Conservation (phyloP, 495 filamentous ascomycete species). For the Symbiotaphrina buchneri region DNA sequence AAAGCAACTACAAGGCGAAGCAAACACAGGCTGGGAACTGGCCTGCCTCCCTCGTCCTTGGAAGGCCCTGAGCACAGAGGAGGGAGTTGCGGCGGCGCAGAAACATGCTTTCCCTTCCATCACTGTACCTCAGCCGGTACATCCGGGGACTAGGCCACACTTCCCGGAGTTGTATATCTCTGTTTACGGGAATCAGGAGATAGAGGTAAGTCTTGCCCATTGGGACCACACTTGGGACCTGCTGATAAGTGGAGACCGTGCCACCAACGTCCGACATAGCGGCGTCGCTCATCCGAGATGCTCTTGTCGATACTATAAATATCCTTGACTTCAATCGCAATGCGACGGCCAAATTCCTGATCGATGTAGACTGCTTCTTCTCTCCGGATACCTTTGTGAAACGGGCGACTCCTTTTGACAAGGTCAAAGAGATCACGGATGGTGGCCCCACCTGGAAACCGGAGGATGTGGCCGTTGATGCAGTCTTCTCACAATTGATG, state of each 20-base stretch:
- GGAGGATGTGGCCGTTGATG: slow-evolving; percentile 92
- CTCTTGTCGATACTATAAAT: slow-evolving; percentile 82
- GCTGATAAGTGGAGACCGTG: slow-evolving; percentile 57
- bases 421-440: slow-evolving; percentile 49
- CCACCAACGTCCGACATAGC: slow-evolving; percentile 54
- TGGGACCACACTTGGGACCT: background rate
- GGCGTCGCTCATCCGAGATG: slow-evolving; percentile 63
- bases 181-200: slow-evolving; percentile 68
- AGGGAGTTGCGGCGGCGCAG: slow-evolving; percentile 22
- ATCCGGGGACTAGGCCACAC: slow-evolving; percentile 46
- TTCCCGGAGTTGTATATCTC: slow-evolving; percentile 91
- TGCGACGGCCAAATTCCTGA: slow-evolving; percentile 65
- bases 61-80: slow-evolving; percentile 29
- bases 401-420: slow-evolving; percentile 77
- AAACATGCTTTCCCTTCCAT: slow-evolving; percentile 62
- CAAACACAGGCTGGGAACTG: slow-evolving; percentile 46
- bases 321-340: slow-evolving; percentile 82
- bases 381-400: slow-evolving; percentile 72
- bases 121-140: slow-evolving; percentile 47
- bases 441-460: slow-evolving; percentile 77
- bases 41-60: slow-evolving; percentile 70
- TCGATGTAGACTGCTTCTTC: slow-evolving; percentile 91
- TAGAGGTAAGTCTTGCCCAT: slow-evolving; percentile 41
- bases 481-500: slow-evolving; percentile 86
- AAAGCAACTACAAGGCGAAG: slow-evolving; percentile 56